Conservation (phyloP, 2,329 filamentous ascomycete genomes). For the Fusarium circinatum region DNA sequence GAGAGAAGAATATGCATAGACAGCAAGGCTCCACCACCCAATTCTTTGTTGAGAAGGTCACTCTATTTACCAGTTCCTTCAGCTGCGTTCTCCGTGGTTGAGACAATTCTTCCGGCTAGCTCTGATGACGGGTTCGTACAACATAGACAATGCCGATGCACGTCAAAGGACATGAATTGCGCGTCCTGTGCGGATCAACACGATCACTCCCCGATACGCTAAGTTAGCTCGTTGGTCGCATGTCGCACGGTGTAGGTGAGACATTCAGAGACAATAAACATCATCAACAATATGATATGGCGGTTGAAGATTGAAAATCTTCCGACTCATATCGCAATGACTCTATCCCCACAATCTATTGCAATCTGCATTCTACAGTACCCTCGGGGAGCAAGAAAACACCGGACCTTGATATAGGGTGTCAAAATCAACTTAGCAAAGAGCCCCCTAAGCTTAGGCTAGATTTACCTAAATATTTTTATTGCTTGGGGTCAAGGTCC, state of each 20-base stretch:
- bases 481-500: too few species aligned
- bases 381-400: too few species aligned
- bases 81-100: slow-evolving; percentile 2
- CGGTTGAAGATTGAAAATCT: neutral
- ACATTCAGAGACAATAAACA: slow-evolving; percentile 4
- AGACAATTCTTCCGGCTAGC: slow-evolving; percentile 12
- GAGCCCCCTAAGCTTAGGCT: too few species aligned
- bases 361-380: neutral
- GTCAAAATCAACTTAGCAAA: too few species aligned
- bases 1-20: neutral
- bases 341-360: neutral
- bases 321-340: neutral
- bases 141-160: slow-evolving; percentile 28
- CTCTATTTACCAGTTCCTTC: neutral
- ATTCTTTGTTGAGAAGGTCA: slow-evolving; percentile 27
- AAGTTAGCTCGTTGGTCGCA: slow-evolving; percentile 9
- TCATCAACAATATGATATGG: neutral
- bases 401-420: too few species aligned
- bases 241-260: slow-evolving; percentile 17
- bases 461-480: too few species aligned
- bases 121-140: slow-evolving; percentile 10
- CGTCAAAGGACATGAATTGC: slow-evolving; percentile 37
- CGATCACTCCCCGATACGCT: slow-evolving; percentile 26
- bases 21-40: neutral
- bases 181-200: slow-evolving; percentile 29